Conservation (phyloP, 2,329 filamentous ascomycete genomes). For the Ophiostoma fasciatum region DNA sequence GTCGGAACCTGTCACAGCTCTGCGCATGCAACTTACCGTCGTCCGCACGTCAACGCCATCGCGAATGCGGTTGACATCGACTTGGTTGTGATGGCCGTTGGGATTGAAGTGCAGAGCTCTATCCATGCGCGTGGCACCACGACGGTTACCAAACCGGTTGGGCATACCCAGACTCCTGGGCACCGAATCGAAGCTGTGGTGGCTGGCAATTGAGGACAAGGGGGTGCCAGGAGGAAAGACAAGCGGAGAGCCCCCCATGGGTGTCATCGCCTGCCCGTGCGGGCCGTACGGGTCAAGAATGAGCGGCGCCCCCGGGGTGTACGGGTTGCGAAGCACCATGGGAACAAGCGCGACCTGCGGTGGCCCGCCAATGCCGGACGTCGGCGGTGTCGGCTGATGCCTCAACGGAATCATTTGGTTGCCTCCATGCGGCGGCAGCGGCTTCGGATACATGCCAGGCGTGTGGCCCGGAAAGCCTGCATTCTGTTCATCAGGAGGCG, state of each 20-base stretch:
- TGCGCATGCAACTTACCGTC: conserved; percentile 52
- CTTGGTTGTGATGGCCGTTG: conserved; percentile 43
- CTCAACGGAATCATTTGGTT: too few species aligned
- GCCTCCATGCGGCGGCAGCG: not conserved
- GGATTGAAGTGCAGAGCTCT: conserved; percentile 32
- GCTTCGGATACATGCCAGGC: not conserved
- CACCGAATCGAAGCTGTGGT: conserved; percentile 14
- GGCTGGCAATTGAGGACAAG: too few species aligned
- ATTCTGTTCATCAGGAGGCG: conserved; percentile 3
- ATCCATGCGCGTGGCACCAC: conserved; percentile 32
- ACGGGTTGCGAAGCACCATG: conserved; percentile 19
- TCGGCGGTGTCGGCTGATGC: conserved; percentile 8
- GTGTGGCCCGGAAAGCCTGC: not conserved
- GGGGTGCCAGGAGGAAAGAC: conserved; percentile 5
- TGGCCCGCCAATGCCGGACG: conserved; percentile 15
- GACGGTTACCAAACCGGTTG: conserved; percentile 25
- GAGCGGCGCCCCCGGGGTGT: conserved; percentile 18
- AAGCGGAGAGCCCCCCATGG: conserved; percentile 13
- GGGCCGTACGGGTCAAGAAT: conserved; percentile 20
- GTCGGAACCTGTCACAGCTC: too few species aligned
- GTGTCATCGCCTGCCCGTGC: conserved; percentile 14
- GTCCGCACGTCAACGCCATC: conserved; percentile 60
- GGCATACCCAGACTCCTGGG: conserved; percentile 22
- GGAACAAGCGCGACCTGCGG: conserved; percentile 23
- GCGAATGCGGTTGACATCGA: conserved; percentile 44